phyloP scores from a whole-genome alignment of 805 yeast species.

The Starmera caribaea region DNA sequence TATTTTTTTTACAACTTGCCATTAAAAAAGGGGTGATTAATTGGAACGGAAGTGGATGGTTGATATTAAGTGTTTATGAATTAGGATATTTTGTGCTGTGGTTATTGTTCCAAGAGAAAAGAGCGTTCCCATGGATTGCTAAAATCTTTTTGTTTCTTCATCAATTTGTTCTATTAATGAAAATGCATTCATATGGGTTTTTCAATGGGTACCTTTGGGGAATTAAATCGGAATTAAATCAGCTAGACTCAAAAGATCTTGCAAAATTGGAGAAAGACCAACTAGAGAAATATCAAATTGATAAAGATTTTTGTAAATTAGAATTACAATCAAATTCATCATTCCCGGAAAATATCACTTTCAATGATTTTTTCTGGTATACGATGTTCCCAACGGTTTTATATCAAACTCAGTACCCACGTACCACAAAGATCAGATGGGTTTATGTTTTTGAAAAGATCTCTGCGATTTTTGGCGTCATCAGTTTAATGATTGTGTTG shows the following conservation, averaged over 20 bases:
- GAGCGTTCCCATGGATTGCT: constrained; percentile 80
- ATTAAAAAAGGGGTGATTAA: constrained; percentile 33
- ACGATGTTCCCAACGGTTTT: constrained; percentile 87
- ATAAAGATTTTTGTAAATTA: constrained; percentile 54
- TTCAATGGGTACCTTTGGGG: constrained; percentile 87
- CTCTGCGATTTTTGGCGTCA: constrained; percentile 79
- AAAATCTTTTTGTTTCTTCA: constrained; percentile 79
- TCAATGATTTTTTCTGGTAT: constrained; percentile 60
- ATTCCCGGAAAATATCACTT: constrained; percentile 69
- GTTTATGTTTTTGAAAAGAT: constrained; percentile 57
- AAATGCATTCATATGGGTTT: constrained; percentile 87
- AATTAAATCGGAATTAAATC: constrained; percentile 41
- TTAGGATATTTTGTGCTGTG: constrained; percentile 40
- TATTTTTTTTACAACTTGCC: constrained; percentile 47
- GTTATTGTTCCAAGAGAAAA: constrained; percentile 43
- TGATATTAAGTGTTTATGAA: constrained; percentile 50
- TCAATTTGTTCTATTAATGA: constrained; percentile 82
- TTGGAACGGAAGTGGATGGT: constrained; percentile 65
- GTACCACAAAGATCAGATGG: constrained; percentile 64
- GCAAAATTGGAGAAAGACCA: constrained; percentile 23
- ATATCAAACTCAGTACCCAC: constrained; percentile 74
- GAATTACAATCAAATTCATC: constrained; percentile 48
- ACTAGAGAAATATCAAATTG: constrained; percentile 29
- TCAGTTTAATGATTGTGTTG: constrained; percentile 68
- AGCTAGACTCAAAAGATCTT: constrained; percentile 20